Evolutionary conservation across 2,329 filamentous ascomycete species (phyloP).

Genomic region (Aureobasidium sp.): DNA sequence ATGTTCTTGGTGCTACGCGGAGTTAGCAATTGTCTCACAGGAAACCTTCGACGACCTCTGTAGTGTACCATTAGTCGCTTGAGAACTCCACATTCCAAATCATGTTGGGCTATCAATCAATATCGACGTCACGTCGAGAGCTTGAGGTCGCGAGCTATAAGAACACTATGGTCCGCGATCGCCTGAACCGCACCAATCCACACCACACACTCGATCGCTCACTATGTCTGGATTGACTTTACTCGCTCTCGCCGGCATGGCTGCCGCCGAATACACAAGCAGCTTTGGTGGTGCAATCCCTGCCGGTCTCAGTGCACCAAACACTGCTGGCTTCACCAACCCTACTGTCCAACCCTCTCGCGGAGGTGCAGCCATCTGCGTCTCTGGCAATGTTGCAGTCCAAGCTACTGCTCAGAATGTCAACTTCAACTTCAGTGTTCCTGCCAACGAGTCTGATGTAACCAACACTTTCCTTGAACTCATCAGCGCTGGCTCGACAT

Average conservation of each 20-base stretch:
- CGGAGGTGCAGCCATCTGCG: conserved; percentile 24
- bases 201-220: neutral
- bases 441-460: conserved; percentile 22
- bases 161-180: neutral
- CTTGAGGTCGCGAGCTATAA: neutral
- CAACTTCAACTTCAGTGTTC: conserved; percentile 22
- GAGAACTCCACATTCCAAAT: neutral
- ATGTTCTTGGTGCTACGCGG: neutral
- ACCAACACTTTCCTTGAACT: conserved; percentile 22
- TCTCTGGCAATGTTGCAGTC: conserved; percentile 23
- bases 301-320: conserved; percentile 11
- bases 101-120: neutral
- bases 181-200: neutral
- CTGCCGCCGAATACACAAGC: neutral
- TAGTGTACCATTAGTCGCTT: neutral
- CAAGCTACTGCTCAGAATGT: conserved; percentile 22
- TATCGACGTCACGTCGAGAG: neutral
- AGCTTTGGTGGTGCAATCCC: conserved; percentile 9
- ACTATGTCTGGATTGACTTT: conserved; percentile 1
- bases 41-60: neutral
- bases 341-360: conserved; percentile 17
- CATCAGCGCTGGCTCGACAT: conserved; percentile 15
- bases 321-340: conserved; percentile 17
- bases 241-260: conserved; percentile 8
- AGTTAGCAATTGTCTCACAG: neutral